A percentile compares a stretch with the other conserved stretches of the same genome.
Evolutionary conservation across 345 rosid species (phyloP).

Genomic region (Brassica rapa): DNA sequence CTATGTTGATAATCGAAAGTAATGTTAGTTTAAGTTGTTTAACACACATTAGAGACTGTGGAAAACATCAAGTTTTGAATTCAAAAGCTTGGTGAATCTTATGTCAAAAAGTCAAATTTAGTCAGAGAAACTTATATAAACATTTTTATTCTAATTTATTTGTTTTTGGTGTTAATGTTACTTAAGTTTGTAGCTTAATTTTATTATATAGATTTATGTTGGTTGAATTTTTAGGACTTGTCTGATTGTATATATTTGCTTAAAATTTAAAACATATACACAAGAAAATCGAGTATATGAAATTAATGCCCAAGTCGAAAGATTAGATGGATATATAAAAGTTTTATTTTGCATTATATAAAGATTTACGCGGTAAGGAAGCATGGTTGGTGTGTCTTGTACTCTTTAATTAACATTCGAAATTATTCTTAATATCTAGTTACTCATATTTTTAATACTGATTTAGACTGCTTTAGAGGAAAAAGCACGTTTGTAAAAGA

Average conservation of each 20-base stretch:
- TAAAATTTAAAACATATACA: background rate
- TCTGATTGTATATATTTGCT: background rate
- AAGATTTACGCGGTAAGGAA: conserved; percentile 32
- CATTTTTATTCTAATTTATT: background rate
- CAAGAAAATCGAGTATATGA: background rate
- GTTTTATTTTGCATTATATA: background rate
- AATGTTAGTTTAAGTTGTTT: background rate
- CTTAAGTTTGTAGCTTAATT: background rate
- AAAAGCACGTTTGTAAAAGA: conserved; percentile 29
- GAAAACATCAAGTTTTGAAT: background rate
- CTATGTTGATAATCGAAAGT: background rate
- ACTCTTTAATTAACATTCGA: background rate
- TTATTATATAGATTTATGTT: background rate
- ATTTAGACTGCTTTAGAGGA: background rate
- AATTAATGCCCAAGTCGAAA: background rate
- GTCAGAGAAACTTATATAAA: background rate
- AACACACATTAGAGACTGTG: background rate
- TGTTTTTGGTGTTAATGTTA: background rate
- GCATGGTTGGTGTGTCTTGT: conserved; percentile 33
- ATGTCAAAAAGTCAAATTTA: background rate
- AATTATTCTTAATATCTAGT: conserved; percentile 17
- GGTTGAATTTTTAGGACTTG: background rate
- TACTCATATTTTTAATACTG: background rate
- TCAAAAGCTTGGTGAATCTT: background rate
- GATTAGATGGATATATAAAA: background rate